Base-by-base conservation (phyloP, 78 protist genomes). In the Dictyostelium purpureum region DNA sequence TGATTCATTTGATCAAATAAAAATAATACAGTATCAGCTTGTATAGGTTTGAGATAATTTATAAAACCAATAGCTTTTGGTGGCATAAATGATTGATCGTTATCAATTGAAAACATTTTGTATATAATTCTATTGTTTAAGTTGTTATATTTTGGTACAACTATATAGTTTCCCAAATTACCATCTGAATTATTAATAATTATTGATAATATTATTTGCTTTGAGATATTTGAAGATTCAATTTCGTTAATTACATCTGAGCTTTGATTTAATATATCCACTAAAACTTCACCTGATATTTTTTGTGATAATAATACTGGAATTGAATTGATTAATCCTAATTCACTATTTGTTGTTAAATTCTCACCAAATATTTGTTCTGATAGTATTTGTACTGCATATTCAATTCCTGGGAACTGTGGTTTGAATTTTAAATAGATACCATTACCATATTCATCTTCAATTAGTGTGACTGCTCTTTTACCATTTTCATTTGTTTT, bases 51-150 rank as follows among this genome's bases (percentile, higher is more conserved):
- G 26, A 63, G 33, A 33, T 63, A 33, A 63, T 63, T 63, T 14
- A 10, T 47, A 18, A 43, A 61, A 4, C 40, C 38, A 3, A 63
- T 33, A 16, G 26, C 71, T 6, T 31, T 28, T 31, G 71, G 33
- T 16, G 71, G 71, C 71, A 63, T 63, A 63, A 63, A 63, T 16
- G 26, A 16, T 63, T 63, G 71, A 63, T 63, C 71, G 26, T 63
- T 37, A 16, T 63, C 71, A 33, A 63, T 63, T 33, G 71, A 35
- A 33, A 63, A 33, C 1, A 63, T 2, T 31, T 42, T 26, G 33
- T 63, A 63, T 37, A 31, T 12, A 33, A 33, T 11, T 63, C 33
- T 26, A 61, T 61, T 61, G 6, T 9, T 3, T 10, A 1, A 26
- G 28, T 63, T 26, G 21, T 1, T 18, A 9, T 10, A 18, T 1